Evolutionary conservation across 768 basidiomycete species (phyloP).

Genomic region (Psilocybe azurescens): DNA sequence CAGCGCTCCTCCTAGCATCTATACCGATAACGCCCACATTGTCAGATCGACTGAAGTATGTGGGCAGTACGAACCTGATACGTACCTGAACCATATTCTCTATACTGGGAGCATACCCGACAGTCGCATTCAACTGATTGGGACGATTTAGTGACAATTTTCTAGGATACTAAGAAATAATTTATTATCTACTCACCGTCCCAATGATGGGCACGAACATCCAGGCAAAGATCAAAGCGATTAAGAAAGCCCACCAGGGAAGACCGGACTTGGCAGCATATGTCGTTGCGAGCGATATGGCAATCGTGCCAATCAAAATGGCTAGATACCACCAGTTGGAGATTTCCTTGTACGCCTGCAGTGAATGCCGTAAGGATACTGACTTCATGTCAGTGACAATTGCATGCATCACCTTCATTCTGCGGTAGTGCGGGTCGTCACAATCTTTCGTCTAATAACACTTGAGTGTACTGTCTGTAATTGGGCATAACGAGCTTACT

Average conservation of each 20-base stretch:
- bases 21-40: neutral
- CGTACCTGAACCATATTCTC: slow-evolving; percentile 36
- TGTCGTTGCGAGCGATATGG: slow-evolving; percentile 37
- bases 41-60: neutral
- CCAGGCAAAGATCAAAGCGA: slow-evolving; percentile 50
- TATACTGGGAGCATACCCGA: slow-evolving; percentile 19
- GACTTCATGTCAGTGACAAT: neutral
- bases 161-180: neutral
- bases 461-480: slow-evolving; percentile 12
- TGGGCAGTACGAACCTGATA: neutral
- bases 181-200: slow-evolving; percentile 31
- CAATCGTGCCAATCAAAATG: slow-evolving; percentile 35
- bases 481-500: slow-evolving; percentile 10
- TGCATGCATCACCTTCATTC: slow-evolving; percentile 36
- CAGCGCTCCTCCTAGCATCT: slow-evolving; percentile 54
- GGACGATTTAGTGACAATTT: neutral
- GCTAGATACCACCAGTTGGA: slow-evolving; percentile 41
- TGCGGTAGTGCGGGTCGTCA: slow-evolving; percentile 40
- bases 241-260: slow-evolving; percentile 43
- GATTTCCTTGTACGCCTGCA: slow-evolving; percentile 38
- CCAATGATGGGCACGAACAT: slow-evolving; percentile 54
- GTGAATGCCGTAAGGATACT: neutral
- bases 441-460: slow-evolving; percentile 35
- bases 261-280: slow-evolving; percentile 41
- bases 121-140: slow-evolving; percentile 8